Evolutionary conservation across 768 basidiomycete species (phyloP).

Genomic region (Gymnopilus dilepis): DNA sequence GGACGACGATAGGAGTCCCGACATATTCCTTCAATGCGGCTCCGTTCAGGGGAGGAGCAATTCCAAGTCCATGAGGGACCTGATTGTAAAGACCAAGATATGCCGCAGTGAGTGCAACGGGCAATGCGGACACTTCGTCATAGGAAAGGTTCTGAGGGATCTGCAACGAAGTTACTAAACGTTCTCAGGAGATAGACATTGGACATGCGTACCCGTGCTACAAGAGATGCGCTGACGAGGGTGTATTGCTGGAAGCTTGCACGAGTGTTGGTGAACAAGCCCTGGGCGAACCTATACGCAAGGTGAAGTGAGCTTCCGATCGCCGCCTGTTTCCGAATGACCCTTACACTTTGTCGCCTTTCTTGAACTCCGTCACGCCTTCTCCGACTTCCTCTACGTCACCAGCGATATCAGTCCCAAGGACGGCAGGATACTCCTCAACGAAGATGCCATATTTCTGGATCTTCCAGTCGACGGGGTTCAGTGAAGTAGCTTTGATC

Average conservation of each 20-base stretch:
- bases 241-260: slow-evolving; percentile 52
- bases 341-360: slow-evolving; percentile 59
- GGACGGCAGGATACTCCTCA: slow-evolving; percentile 46
- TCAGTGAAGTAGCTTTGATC: slow-evolving; percentile 44
- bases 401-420: slow-evolving; percentile 58
- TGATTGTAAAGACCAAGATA: slow-evolving; percentile 51
- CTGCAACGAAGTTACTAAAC: slow-evolving; percentile 18
- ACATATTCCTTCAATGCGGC: slow-evolving; percentile 43
- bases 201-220: slow-evolving; percentile 39
- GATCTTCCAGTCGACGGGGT: slow-evolving; percentile 51
- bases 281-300: slow-evolving; percentile 44
- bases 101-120: slow-evolving; percentile 51
- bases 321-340: too few relatives aligned
- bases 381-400: slow-evolving; percentile 56
- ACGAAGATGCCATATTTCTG: slow-evolving; percentile 34
- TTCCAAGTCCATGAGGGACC: slow-evolving; percentile 43
- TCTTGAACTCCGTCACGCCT: slow-evolving; percentile 52
- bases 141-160: slow-evolving; percentile 42
- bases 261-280: slow-evolving; percentile 39
- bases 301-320: too few relatives aligned
- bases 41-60: slow-evolving; percentile 41
- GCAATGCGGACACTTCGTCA: slow-evolving; percentile 52
- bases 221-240: slow-evolving; percentile 43
- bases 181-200: neutral
- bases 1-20: slow-evolving; percentile 49